Percentiles rank a stretch among this genome's conserved stretches.
Evolutionary conservation across 139 green algal genomes (phyloP).

Genomic region (Limnomonas spitsbergensis): DNA sequence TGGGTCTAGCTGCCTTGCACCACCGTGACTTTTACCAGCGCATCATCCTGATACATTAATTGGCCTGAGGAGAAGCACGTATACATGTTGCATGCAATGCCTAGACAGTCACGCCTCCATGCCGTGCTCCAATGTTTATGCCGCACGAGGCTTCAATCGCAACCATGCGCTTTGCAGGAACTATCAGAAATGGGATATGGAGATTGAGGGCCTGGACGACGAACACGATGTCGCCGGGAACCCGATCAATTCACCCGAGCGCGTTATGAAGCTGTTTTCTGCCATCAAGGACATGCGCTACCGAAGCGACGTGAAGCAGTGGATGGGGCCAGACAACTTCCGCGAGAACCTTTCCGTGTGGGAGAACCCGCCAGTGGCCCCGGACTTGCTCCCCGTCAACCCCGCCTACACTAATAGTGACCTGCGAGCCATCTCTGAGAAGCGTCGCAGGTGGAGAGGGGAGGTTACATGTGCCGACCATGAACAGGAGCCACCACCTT

Average conservation of each 20-base stretch:
- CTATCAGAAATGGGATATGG: conserved; percentile 18
- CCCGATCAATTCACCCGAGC: not conserved
- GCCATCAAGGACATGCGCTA: conserved; percentile 15
- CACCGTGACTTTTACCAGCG: not conserved
- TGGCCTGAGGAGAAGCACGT: no score
- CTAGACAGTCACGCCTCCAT: no score
- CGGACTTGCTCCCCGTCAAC: conserved; percentile 14
- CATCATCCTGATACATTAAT: no score
- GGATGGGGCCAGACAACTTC: conserved; percentile 8
- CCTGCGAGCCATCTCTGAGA: conserved; percentile 10
- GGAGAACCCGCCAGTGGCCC: conserved; percentile 14
- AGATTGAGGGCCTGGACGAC: conserved; percentile 15
- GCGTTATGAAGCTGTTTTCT: conserved; percentile 4
- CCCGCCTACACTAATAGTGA: conserved; percentile 6
- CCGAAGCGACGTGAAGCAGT: conserved; percentile 25
- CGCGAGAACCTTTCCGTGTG: conserved; percentile 23
- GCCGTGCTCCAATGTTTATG: no score
- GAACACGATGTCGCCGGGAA: conserved; percentile 17
- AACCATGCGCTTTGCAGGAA: no score
- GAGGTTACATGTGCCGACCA: no score
- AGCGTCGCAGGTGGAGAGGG: not conserved
- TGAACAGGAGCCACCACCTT: no score
- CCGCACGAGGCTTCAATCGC: no score
- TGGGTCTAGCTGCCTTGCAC: not conserved
- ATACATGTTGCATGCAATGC: no score